phyloP scores from a whole-genome alignment of 768 basidiomycete species.

The Amanita jacksonii region DNA sequence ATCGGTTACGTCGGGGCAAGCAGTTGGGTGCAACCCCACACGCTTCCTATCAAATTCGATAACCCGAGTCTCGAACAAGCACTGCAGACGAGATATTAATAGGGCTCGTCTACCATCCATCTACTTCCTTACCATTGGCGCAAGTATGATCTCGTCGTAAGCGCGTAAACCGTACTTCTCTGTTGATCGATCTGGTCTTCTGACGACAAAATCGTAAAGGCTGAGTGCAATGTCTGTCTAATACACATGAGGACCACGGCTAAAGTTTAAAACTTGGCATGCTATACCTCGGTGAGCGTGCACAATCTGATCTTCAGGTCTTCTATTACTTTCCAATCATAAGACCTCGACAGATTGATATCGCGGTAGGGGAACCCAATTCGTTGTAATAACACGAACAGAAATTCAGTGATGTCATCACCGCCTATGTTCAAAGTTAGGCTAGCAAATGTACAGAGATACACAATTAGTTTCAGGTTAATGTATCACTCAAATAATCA shows the following conservation, averaged over 20 bases:
- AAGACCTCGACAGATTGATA: constrained; percentile 61
- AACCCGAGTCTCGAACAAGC: constrained; percentile 87
- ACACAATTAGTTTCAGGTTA: background rate
- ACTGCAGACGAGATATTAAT: constrained; percentile 37
- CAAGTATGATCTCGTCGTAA: constrained; percentile 92
- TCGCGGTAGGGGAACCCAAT: constrained; percentile 87
- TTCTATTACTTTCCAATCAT: constrained; percentile 90
- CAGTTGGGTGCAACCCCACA: constrained; percentile 36
- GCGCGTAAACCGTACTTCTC: constrained; percentile 85
- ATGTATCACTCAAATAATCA: no score
- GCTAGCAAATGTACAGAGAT: constrained; percentile 24
- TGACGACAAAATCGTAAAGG: constrained; percentile 82
- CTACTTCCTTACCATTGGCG: constrained; percentile 63
- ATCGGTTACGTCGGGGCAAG: constrained; percentile 54
- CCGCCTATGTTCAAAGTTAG: constrained; percentile 84
- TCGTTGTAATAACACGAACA: constrained; percentile 67
- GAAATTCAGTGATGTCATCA: constrained; percentile 89
- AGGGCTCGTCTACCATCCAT: constrained; percentile 12
- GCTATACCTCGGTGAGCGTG: constrained; percentile 76
- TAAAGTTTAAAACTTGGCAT: constrained; percentile 8
- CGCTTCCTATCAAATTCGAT: constrained; percentile 83
- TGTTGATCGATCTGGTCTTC: constrained; percentile 63
- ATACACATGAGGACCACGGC: constrained; percentile 1
- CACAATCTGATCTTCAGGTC: constrained; percentile 81
- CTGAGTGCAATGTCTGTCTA: constrained; percentile 88